Conservation (phyloP, 139 green algal species). For the Marvania coccoides region DNA sequence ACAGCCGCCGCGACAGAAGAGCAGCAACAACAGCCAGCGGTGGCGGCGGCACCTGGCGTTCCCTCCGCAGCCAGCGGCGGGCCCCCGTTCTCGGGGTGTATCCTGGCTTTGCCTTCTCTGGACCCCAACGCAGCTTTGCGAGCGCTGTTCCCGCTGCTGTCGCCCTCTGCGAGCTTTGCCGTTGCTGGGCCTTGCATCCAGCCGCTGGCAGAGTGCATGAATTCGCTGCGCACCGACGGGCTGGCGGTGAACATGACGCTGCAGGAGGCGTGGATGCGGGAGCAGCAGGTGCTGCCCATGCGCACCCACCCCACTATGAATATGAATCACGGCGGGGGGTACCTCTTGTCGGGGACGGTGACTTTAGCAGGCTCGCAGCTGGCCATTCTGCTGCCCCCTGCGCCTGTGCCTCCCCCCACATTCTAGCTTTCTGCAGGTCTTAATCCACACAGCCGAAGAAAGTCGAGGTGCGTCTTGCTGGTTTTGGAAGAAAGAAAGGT, state of each 20-base stretch:
- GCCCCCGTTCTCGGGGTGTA: slow-evolving; percentile 51
- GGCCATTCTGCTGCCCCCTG: no score
- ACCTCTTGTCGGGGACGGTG: slow-evolving; percentile 59
- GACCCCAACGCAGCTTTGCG: slow-evolving; percentile 39
- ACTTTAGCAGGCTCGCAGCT: not conserved
- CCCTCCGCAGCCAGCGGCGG: no score
- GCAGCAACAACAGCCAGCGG: no score
- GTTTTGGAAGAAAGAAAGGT: no score
- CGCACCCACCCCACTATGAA: slow-evolving; percentile 78
- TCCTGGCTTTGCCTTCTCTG: slow-evolving; percentile 48
- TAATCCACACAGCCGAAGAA: no score
- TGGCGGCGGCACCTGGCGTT: no score
- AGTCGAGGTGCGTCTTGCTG: no score
- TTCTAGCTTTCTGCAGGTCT: no score
- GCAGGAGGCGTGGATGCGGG: slow-evolving; percentile 66
- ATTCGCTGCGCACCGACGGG: slow-evolving; percentile 7
- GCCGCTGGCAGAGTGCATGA: slow-evolving; percentile 58
- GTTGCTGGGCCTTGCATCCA: slow-evolving; percentile 51
- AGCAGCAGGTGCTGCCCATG: slow-evolving; percentile 71
- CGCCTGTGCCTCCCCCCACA: no score
- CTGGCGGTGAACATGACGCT: slow-evolving; percentile 25
- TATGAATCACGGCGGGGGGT: slow-evolving; percentile 68
- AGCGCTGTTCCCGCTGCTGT: slow-evolving; percentile 58
- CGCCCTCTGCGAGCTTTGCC: slow-evolving; percentile 60
- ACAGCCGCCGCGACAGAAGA: no score